phyloP scores from a whole-genome alignment of 2,329 filamentous ascomycete genomes.

The Cladosporium sphaerospermum region DNA sequence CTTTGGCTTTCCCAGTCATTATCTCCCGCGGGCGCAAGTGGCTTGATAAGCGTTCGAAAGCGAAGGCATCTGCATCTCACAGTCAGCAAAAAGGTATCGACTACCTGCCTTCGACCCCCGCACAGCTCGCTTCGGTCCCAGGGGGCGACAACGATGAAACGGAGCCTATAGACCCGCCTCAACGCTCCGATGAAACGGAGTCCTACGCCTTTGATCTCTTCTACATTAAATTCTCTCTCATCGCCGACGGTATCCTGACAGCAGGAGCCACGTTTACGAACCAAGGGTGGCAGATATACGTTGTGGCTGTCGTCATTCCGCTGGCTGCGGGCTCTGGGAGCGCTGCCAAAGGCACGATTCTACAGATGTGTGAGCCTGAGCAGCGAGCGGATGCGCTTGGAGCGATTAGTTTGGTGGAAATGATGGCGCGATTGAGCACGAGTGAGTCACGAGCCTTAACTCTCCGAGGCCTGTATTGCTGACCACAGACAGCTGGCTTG shows the following conservation, averaged over 20 bases:
- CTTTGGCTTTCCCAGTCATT: conserved; percentile 40
- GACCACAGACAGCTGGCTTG: conserved; percentile 40
- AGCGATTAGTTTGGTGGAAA: conserved; percentile 64
- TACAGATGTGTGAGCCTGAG: conserved; percentile 59
- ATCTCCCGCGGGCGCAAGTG: conserved; percentile 37
- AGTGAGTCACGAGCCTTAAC: conserved; percentile 16
- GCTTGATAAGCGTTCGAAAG: conserved; percentile 30
- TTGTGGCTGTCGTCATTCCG: conserved; percentile 59
- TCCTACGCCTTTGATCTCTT: conserved; percentile 59
- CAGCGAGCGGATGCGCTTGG: conserved; percentile 62
- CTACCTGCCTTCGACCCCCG: conserved; percentile 1
- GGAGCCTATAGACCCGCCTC: conserved; percentile 36
- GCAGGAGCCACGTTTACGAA: conserved; percentile 57
- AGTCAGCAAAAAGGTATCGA: conserved; percentile 1
- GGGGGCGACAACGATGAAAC: conserved; percentile 11
- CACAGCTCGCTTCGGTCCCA: conserved; percentile 3
- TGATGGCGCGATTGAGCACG: conserved; percentile 58
- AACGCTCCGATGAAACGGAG: conserved; percentile 40
- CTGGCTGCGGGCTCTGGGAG: conserved; percentile 64
- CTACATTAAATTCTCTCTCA: conserved; percentile 59
- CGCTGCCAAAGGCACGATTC: conserved; percentile 66
- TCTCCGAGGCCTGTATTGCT: background rate
- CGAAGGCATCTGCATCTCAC: background rate
- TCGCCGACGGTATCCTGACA: conserved; percentile 60
- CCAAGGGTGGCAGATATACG: conserved; percentile 61